Base-by-base conservation (phyloP, 768 basidiomycete genomes). In the Tulasnella sp. region DNA sequence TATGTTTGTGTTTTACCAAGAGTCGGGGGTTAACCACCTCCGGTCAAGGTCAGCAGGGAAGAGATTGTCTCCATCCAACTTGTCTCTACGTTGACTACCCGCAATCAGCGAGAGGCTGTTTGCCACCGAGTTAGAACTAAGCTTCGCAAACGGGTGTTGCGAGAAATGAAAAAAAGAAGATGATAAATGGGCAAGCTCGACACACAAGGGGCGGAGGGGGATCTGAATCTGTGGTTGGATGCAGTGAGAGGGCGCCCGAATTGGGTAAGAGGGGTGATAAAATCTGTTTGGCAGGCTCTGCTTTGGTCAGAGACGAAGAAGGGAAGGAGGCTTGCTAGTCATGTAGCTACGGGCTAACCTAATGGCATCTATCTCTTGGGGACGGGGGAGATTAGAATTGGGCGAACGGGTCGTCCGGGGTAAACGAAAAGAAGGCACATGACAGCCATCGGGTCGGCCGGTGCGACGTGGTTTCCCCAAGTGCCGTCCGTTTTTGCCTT, bases 211-310 rank as follows among this genome's bases (percentile, higher is more conserved):
- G 24, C 27, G 14, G 27, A 27, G 8, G 9, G 18, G 62, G 62
- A 68, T 68, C 62, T 68, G 62, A 68, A 68, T 68, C 62, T 68
- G 31, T 68, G 62, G 62, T 68, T 58, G 62, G 24, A 68, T 27
- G 34, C 27, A 27, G 62, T 36, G 34, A 36, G 62, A 68, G 62
- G 10, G 62, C 36, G 56, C 16, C 62, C 16, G 62, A 36, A 68
- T 68, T 68, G 62, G 62, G 62, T 27, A 68, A 68, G 62, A 68
- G 62, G 62, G 62, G 62, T 68, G 62, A 68, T 68, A 68, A 68
- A 68, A 68, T 68, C 62, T 68, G 62, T 68, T 68, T 68, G 62
- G 62, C 34, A 68, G 62, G 36, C 31, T 68, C 62, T 68, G 62
- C 62, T 68, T 68, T 68, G 62, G 62, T 34, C 62, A 68, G 34